Conservation (phyloP, 2,329 filamentous ascomycete genomes). For the Colletotrichum truncatum region DNA sequence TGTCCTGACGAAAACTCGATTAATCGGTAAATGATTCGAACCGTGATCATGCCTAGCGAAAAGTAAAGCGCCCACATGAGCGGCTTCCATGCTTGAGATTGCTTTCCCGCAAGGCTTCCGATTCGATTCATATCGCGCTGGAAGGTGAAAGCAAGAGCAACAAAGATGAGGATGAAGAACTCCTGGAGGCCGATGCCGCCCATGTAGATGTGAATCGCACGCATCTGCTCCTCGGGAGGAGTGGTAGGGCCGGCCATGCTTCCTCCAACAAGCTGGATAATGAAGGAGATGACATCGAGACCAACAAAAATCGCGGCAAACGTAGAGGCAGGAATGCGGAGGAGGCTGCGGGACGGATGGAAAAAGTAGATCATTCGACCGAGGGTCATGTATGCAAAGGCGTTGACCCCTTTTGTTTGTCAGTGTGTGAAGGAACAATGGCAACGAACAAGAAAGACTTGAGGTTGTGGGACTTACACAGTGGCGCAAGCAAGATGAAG, state of each 20-base stretch:
- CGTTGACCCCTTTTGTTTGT: constrained; percentile 49
- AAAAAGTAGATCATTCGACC: constrained; percentile 56
- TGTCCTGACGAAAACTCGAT: constrained; percentile 55
- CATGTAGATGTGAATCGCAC: constrained; percentile 55
- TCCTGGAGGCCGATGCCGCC: constrained; percentile 61
- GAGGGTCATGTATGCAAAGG: constrained; percentile 56
- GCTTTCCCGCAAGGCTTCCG: constrained; percentile 7
- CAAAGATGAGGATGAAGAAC: constrained; percentile 58
- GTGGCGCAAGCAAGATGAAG: constrained; percentile 40
- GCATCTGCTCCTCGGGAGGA: constrained; percentile 36
- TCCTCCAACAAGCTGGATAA: constrained; percentile 45
- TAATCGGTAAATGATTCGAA: constrained; percentile 64
- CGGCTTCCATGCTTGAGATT: constrained; percentile 31
- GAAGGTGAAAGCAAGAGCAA: constrained; percentile 48
- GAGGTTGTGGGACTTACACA: constrained; percentile 34
- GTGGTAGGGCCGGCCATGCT: constrained; percentile 37
- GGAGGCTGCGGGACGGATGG: constrained; percentile 45
- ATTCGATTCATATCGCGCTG: constrained; percentile 39
- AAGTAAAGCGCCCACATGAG: constrained; percentile 43
- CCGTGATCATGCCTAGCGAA: constrained; percentile 45
- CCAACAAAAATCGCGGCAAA: constrained; percentile 50
- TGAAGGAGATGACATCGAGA: constrained; percentile 48
- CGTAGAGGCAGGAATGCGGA: constrained; percentile 44
- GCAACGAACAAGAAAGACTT: neutral
- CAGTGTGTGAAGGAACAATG: too few species aligned